A percentile compares a stretch with the other conserved stretches of the same genome.
These are phyloP conservation scores for Penicillium capsulatum DNA, from an alignment of 2,329 filamentous ascomycete genomes.

Conservation along the genomic window DNA sequence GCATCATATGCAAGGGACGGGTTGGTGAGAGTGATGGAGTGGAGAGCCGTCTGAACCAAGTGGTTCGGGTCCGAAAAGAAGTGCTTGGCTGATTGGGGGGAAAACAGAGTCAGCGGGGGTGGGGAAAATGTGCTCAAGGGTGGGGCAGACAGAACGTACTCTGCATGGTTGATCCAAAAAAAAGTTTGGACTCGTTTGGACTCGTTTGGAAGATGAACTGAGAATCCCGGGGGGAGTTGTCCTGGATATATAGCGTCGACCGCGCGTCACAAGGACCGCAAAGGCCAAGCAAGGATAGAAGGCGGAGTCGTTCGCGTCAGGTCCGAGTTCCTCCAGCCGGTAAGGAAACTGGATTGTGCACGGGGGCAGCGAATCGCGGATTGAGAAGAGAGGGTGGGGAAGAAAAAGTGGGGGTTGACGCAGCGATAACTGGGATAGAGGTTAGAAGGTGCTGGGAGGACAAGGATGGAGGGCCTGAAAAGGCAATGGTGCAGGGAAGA, in stretches of 20 bases:
- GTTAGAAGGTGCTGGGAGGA: not conserved
- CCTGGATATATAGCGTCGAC: too few relatives aligned
- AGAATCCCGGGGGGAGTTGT: too few relatives aligned
- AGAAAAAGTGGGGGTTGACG: slow-evolving; percentile 30
- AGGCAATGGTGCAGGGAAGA: not conserved
- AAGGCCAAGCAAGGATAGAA: not conserved
- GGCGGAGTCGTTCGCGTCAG: not conserved
- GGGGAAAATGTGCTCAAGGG: slow-evolving; percentile 4
- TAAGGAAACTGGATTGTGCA: slow-evolving; percentile 3
- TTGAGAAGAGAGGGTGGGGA: slow-evolving; percentile 10
- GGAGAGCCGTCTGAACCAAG: slow-evolving; percentile 72
- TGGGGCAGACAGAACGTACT: slow-evolving; percentile 27
- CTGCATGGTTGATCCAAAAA: slow-evolving; percentile 30
- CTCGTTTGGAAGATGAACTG: too few relatives aligned
- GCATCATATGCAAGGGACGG: slow-evolving; percentile 74
- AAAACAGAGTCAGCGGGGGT: slow-evolving; percentile 7
- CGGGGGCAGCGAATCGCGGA: too few relatives aligned
- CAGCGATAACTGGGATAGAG: slow-evolving; percentile 2
- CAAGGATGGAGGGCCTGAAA: not conserved
- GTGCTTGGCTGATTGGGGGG: slow-evolving; percentile 69
- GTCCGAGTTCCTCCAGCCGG: not conserved
- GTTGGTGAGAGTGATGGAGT: slow-evolving; percentile 75
- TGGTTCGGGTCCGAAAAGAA: slow-evolving; percentile 81
- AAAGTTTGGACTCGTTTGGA: too few relatives aligned
- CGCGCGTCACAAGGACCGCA: too few relatives aligned